Percentiles rank a stretch among this genome's conserved stretches.
Evolutionary conservation across 2,329 filamentous ascomycete genomes (phyloP).

Genomic region (Aspergillus quadrilineatus): DNA sequence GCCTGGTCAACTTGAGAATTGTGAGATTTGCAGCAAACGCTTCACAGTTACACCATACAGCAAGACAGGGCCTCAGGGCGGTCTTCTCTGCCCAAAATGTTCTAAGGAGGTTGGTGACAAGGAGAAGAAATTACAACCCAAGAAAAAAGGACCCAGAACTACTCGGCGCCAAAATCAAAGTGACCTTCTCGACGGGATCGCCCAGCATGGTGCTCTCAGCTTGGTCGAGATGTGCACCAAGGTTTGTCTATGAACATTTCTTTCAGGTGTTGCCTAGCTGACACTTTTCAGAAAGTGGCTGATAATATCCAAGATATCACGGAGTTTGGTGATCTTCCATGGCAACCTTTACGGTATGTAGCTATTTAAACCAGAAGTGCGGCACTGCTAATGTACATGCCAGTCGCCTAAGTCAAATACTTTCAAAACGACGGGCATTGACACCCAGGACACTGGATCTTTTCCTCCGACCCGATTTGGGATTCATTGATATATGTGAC

Average conservation of each 20-base stretch:
- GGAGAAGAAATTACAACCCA: conserved; percentile 56
- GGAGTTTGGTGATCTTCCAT: conserved; percentile 63
- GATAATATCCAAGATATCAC: conserved; percentile 64
- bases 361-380: no score
- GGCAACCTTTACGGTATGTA: conserved; percentile 48
- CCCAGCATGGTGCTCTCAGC: conserved; percentile 43
- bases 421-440: conserved; percentile 62
- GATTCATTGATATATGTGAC: conserved; percentile 60
- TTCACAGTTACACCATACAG: conserved; percentile 94
- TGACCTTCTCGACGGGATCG: conserved; percentile 73
- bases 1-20: conserved; percentile 88
- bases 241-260: conserved; percentile 26
- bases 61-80: conserved; percentile 76
- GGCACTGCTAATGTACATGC: no score
- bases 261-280: conserved; percentile 13
- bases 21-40: conserved; percentile 77
- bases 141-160: conserved; percentile 56
- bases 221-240: conserved; percentile 60
- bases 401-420: conserved; percentile 58
- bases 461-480: conserved; percentile 54
- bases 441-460: conserved; percentile 48
- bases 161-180: conserved; percentile 77
- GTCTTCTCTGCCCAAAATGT: conserved; percentile 80
- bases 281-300: conserved; percentile 53
- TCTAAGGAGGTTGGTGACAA: conserved; percentile 71